Base-by-base conservation (phyloP, 192 early-diverging fungal species). In the Dissophora globulifera region DNA sequence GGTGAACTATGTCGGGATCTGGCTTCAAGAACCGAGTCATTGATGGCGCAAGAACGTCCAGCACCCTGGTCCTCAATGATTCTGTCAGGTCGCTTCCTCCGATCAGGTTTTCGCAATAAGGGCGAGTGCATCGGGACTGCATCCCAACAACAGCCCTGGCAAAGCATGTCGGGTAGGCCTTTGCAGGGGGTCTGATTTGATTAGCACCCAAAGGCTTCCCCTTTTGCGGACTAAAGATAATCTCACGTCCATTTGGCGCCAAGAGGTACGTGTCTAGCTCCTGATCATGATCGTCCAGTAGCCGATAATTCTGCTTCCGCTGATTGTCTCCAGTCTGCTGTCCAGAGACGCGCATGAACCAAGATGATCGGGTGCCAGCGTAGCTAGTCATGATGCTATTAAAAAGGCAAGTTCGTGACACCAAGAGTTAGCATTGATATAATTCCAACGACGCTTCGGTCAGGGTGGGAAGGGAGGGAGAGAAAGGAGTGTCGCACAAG, bases 311-410 rank as follows among this genome's bases (percentile, higher is more conserved):
- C 35, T 42, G 29, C 29, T 43, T 60, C 15, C 55, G 50, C 25
- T 61, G 35, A 19, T 31, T 54, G 23, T 49, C 57, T 25, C 31
- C 32, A 16, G 43, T 55, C 26, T 55, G 46, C 46, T 60, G 25
- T 35, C 64, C 72, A 15, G 63, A 45, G 17, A 76, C 72, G 19
- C 72, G 72, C 63, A 76, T 62, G 16, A 76, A 76, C 72, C 72
- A 76, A 4, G 72, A 76, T 29, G 63, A 57, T 15, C n/a, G 38
- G 17, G 72, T 49, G 23, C 72, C 72, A 27, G 49, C 63, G 38
- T 56, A 66, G 26, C 26, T 62, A 1, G 50, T 31, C 72, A 66
- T 67, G 20, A 76, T 30, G 25, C 72, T 76, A 62, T 22, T 15
- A 16, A 35, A 12, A 53, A 20, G 16, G 22, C 15, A 33, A 20